phyloP scores from a whole-genome alignment of 2,329 filamentous ascomycete species.

The Pseudocercospora cruenta region DNA sequence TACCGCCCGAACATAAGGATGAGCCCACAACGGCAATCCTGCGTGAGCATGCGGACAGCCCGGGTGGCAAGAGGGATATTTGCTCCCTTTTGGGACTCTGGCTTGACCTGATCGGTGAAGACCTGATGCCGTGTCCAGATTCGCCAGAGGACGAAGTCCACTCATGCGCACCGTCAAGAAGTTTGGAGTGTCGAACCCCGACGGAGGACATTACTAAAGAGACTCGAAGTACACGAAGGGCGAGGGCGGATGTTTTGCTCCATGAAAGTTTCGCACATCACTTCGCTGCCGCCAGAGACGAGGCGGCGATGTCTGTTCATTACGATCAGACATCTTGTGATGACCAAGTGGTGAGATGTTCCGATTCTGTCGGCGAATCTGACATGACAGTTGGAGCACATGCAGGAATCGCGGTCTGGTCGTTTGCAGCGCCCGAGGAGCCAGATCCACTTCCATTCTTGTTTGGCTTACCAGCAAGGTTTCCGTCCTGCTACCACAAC shows the following conservation, averaged over 20 bases:
- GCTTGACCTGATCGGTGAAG: slow-evolving; percentile 13
- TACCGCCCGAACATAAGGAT: background rate
- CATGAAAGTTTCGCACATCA: background rate
- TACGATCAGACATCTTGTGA: background rate
- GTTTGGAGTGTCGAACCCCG: background rate
- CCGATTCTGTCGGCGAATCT: background rate
- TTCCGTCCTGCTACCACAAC: slow-evolving; percentile 5
- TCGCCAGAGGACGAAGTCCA: background rate
- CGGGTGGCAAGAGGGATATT: background rate
- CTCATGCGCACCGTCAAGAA: background rate
- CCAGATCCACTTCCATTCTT: slow-evolving; percentile 10
- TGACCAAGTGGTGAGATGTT: background rate
- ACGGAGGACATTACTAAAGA: background rate
- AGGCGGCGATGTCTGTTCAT: background rate
- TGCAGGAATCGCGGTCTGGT: background rate
- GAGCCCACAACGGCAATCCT: background rate
- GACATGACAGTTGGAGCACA: background rate
- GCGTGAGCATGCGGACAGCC: background rate
- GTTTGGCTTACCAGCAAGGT: background rate
- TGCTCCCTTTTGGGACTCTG: background rate
- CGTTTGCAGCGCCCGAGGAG: slow-evolving; percentile 4
- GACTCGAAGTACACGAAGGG: background rate
- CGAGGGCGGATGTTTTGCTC: background rate
- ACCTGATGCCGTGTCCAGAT: slow-evolving; percentile 12
- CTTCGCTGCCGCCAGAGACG: background rate